Evolutionary conservation across 2,329 filamentous ascomycete genomes (phyloP).

Genomic region (Basipetospora sp.): DNA sequence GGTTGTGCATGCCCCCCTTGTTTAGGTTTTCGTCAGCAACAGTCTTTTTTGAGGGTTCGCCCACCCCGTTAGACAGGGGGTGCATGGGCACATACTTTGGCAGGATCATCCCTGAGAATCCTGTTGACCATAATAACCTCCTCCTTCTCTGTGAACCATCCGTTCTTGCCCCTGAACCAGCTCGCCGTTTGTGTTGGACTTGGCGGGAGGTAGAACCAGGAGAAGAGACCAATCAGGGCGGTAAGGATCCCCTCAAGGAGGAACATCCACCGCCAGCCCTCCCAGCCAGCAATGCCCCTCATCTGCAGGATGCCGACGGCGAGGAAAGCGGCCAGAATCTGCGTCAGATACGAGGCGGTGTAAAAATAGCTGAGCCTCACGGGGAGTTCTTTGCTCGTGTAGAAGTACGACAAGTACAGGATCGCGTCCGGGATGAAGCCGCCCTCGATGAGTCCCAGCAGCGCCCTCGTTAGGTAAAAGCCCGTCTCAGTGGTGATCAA

Average conservation of each 20-base stretch:
- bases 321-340: slow-evolving; percentile 24
- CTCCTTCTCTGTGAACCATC: slow-evolving; percentile 53
- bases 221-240: slow-evolving; percentile 33
- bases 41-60: slow-evolving; percentile 27
- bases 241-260: slow-evolving; percentile 36
- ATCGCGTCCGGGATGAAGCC: slow-evolving; percentile 32
- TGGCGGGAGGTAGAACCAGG: slow-evolving; percentile 40
- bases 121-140: slow-evolving; percentile 48
- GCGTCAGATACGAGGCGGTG: slow-evolving; percentile 25
- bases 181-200: slow-evolving; percentile 35
- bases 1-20: slow-evolving; percentile 47
- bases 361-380: slow-evolving; percentile 27
- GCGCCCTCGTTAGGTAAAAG: slow-evolving; percentile 24
- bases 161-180: slow-evolving; percentile 37
- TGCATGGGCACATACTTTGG: slow-evolving; percentile 22
- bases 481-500: slow-evolving; percentile 23
- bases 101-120: slow-evolving; percentile 42
- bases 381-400: slow-evolving; percentile 25
- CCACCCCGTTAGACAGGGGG: background rate
- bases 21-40: too few species aligned
- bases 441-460: slow-evolving; percentile 29
- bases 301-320: slow-evolving; percentile 27
- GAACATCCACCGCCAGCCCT: slow-evolving; percentile 37
- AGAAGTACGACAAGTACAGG: slow-evolving; percentile 30
- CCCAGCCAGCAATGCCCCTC: slow-evolving; percentile 20